Evolutionary conservation across 306 rosid genomes (phyloP), one percentile per base, ranked within the genome.

Genomic region (Inga oerstediana): DNA sequence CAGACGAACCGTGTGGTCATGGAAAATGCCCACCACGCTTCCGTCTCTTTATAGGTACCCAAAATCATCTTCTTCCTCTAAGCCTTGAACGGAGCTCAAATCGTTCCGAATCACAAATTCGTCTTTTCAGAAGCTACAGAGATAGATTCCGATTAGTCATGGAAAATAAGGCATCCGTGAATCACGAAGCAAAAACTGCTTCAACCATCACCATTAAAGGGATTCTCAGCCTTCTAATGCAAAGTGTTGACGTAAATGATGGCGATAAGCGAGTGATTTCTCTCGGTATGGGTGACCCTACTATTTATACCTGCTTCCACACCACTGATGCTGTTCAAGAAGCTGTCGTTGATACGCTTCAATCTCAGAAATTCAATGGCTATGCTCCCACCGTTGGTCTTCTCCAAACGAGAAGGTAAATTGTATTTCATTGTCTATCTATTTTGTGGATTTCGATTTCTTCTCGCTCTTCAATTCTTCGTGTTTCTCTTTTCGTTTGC

Each of bases 351-450:
- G 91, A 92, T 37, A 48, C 91, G 0, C 80, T 96, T 75, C 89
- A 81, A 20, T 92, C 97, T 20, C 86, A 74, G 34, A 92, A 88
- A 49, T 96, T 93, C 85, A 88, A 92, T 83, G 98, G 98, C 51
- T 96, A 96, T 87, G 91, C 98, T 37, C 99, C 98, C 72, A 92
- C 99, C 69, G 85, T 79, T 61, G 98, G 99, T 51, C 97, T 94
- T 79, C 94, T 81, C 37, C 98, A 92, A 78, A 61, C 98, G 5
- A 88, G 97, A 84, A 88, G 84, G 98, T 94, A 85, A 85, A 73
- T 11, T 27, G 6, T 32, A 37, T 39, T 69, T 48, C 73, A 39
- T 17, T 44, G 22, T 7, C 67, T 2, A 0, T 44, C 6, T 24
- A 30, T 56, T 56, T 56, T 48, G 27, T 19, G 24, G 20, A 32